Evolutionary conservation across 2,329 filamentous ascomycete species (phyloP).

Genomic region (Stachybotrys elegans): DNA sequence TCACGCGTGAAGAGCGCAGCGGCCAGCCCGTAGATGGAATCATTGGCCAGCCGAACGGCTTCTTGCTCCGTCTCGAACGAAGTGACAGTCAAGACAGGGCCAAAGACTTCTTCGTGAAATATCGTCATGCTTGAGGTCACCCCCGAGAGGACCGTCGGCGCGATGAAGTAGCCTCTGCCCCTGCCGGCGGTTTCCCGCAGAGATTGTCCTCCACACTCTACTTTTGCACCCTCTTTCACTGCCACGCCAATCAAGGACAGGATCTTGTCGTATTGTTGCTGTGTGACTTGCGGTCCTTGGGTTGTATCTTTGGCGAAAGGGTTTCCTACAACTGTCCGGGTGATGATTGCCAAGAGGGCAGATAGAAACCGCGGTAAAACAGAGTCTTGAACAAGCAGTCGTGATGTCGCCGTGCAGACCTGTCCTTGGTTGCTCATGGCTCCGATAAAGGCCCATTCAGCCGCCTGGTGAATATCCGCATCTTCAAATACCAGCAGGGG

Average conservation of each 20-base stretch:
- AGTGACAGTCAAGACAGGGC: slow-evolving; percentile 36
- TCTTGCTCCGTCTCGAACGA: slow-evolving; percentile 38
- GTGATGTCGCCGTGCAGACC: slow-evolving; percentile 60
- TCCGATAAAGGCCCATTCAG: slow-evolving; percentile 50
- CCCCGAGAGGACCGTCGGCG: slow-evolving; percentile 39
- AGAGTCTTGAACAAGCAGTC: slow-evolving; percentile 58
- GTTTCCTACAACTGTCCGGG: slow-evolving; percentile 60
- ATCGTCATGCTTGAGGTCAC: slow-evolving; percentile 37
- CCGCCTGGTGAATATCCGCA: slow-evolving; percentile 61
- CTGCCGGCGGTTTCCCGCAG: slow-evolving; percentile 23
- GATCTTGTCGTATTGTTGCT: slow-evolving; percentile 65
- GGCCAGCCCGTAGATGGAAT: slow-evolving; percentile 57
- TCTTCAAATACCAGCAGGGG: slow-evolving; percentile 61
- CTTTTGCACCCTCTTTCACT: slow-evolving; percentile 64
- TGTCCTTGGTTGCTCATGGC: slow-evolving; percentile 60
- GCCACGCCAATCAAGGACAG: slow-evolving; percentile 65
- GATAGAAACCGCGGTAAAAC: slow-evolving; percentile 60
- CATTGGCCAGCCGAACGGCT: slow-evolving; percentile 36
- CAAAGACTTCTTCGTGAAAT: slow-evolving; percentile 42
- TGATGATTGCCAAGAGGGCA: slow-evolving; percentile 55
- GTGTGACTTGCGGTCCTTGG: slow-evolving; percentile 71
- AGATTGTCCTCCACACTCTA: slow-evolving; percentile 52
- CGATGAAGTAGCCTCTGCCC: slow-evolving; percentile 40
- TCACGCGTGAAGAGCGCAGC: slow-evolving; percentile 58
- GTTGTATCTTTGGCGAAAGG: slow-evolving; percentile 65